phyloP scores from a whole-genome alignment of 768 basidiomycete genomes.

The Termitomyces sp. region DNA sequence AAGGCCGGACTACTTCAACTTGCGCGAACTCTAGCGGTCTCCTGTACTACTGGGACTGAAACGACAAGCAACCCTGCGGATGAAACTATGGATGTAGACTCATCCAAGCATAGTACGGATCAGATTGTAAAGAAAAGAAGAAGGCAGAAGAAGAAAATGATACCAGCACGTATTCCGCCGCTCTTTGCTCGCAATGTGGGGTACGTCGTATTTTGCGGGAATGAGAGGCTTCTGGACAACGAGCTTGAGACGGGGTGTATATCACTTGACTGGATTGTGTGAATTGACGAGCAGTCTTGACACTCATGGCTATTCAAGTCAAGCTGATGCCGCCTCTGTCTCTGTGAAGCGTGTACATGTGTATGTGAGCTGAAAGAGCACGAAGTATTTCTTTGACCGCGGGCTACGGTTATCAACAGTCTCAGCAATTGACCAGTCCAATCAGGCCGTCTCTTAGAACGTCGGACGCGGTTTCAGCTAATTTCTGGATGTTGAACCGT shows the following conservation, averaged over 20 bases:
- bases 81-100: not conserved
- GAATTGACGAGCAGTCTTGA: not conserved
- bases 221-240: slow-evolving; percentile 32
- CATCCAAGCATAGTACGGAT: not conserved
- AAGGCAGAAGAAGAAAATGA: slow-evolving; percentile 12
- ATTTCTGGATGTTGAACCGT: not conserved
- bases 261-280: slow-evolving; percentile 14
- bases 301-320: not conserved
- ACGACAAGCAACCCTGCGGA: not conserved
- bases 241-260: slow-evolving; percentile 20
- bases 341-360: no score
- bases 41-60: not conserved
- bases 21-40: not conserved
- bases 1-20: not conserved
- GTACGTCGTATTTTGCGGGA: slow-evolving; percentile 64
- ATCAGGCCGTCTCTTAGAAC: not conserved
- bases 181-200: slow-evolving; percentile 60
- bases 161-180: slow-evolving; percentile 41
- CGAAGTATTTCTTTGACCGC: not conserved
- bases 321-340: not conserved
- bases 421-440: not conserved
- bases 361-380: not conserved
- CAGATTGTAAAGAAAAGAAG: not conserved
- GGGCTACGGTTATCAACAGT: no score
- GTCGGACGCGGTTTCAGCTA: not conserved